Percentiles rank a stretch among this genome's conserved stretches.
These are phyloP conservation scores for Juglanconis oblonga DNA, from an alignment of 2,329 filamentous ascomycete genomes.

Conservation along the genomic window DNA sequence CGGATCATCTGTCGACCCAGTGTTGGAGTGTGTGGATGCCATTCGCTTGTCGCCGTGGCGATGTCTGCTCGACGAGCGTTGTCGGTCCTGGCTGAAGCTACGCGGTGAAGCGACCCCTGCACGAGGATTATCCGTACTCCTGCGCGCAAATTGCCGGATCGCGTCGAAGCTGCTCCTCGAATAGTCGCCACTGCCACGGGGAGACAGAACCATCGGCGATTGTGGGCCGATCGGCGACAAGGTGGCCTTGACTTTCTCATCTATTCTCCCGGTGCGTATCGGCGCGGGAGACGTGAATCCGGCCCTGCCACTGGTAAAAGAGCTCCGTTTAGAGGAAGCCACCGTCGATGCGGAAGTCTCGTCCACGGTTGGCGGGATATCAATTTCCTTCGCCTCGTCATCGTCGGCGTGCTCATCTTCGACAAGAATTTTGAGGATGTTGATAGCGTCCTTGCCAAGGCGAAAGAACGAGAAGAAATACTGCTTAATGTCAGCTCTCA, in stretches of 20 bases:
- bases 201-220: constrained; percentile 43
- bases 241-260: constrained; percentile 60
- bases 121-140: constrained; percentile 51
- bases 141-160: constrained; percentile 42
- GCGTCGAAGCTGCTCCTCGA: constrained; percentile 53
- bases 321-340: constrained; percentile 20
- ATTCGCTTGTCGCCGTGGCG: constrained; percentile 45
- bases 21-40: constrained; percentile 71
- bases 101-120: constrained; percentile 45
- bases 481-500: constrained; percentile 39
- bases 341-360: constrained; percentile 2
- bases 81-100: constrained; percentile 61
- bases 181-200: constrained; percentile 53
- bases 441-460: constrained; percentile 78
- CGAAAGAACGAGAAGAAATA: constrained; percentile 98
- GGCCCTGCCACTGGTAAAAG: constrained; percentile 15
- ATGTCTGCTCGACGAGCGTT: constrained; percentile 49
- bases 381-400: constrained; percentile 27
- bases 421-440: constrained; percentile 70
- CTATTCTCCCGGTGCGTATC: constrained; percentile 40
- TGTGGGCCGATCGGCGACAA: constrained; percentile 50
- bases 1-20: constrained; percentile 70
- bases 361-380: constrained; percentile 11
- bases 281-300: constrained; percentile 23
- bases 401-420: constrained; percentile 50